Evolutionary conservation across 1,284 basidiomycete species (phyloP), one percentile per base, ranked within the genome.

Genomic region (Austroboletus niveus): DNA sequence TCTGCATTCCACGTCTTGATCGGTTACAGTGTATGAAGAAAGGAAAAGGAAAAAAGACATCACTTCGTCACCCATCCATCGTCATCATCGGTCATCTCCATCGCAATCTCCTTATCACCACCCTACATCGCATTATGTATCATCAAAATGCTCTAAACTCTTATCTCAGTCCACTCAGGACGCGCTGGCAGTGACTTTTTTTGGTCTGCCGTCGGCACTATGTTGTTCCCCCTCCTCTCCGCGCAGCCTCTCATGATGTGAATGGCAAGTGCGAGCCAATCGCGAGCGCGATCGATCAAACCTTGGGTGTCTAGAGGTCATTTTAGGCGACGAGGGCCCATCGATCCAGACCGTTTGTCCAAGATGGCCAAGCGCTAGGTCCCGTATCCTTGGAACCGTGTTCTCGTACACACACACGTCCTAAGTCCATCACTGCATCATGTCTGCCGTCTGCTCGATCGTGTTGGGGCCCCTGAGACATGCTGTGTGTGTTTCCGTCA

Each of bases 131-230:
- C 38, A 9, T 15, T 14, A 1, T 22, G 22, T 29, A 22, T 24
- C 8, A 27, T 42, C 40, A 42, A 42, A 24, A 24, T 14, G 24
- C 40, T 7, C 14, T 27, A 24, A 39, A 42, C 15, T 32, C 45
- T 62, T 64, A 62, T 61, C 59, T 53, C 43, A 24, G 47, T 34
- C 31, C 38, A 59, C 29, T 38, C 39, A 31, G 43, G 44, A 32
- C 43, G 36, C 43, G 8, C n/a, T 41, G 35, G 22, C 35, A 42
- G 24, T n/a, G 8, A 31, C 20, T 35, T 59, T 52, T 55, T 60
- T 50, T 49, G 34, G 48, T 6, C 15, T 39, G n/a, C 27, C 24
- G 22, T 42, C 34, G 51, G 61, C 31, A 32, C 39, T 43, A 63
- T 29, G 40, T 42, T 62, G 45, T 57, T 42, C 40, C 10, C n/a